Base-by-base conservation (phyloP, 148 eudicot species). In the Rhododendron kiyosumense region DNA sequence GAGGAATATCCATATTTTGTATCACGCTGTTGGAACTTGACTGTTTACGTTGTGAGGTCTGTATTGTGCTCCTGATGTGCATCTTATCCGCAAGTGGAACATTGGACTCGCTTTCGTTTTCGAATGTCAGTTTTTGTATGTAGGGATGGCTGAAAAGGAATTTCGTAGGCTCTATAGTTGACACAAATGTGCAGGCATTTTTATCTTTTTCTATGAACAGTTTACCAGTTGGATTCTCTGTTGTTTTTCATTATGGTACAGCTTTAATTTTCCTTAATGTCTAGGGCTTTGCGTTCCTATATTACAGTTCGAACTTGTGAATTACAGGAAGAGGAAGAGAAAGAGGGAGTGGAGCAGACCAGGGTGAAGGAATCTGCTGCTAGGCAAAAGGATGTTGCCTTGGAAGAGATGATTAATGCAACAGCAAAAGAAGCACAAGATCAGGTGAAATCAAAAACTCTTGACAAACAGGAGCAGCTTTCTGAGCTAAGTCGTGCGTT, bases 401-500 rank as follows among this genome's bases (percentile, higher is more conserved):
- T 96, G 91, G 90, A 94, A 49, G 96, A 96, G 89, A 93, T 93
- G 98, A 86, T 69, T 81, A 34, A 32, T 75, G 46, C 78, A 1
- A 75, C 78, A 75, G 43, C 24, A 36, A 75, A 75, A 75, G 78
- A 34, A 75, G 24, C 85, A 82, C 93, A 91, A 79, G 92, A 95
- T 81, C 90, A 57, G 86, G 99, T 93, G 73, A 91, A 90, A 92
- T 90, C 88, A 79, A 90, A 88, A 87, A 90, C 95, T 20, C 75
- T 83, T 43, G 97, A 95, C 79, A 94, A 93, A 86, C 91, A 91
- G 81, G 94, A 96, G 77, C 93, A 94, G 87, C 94, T 96, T 78
- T 91, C 95, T 88, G 91, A 94, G 89, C 92, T 96, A 79, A 96
- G 99, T 78, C 98, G 95, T 79, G 98, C 99, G 76, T 89, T 96